These are phyloP conservation scores for Diplotaxis tenuifolia DNA, from an alignment of 345 rosid genomes.

Conservation along the genomic window DNA sequence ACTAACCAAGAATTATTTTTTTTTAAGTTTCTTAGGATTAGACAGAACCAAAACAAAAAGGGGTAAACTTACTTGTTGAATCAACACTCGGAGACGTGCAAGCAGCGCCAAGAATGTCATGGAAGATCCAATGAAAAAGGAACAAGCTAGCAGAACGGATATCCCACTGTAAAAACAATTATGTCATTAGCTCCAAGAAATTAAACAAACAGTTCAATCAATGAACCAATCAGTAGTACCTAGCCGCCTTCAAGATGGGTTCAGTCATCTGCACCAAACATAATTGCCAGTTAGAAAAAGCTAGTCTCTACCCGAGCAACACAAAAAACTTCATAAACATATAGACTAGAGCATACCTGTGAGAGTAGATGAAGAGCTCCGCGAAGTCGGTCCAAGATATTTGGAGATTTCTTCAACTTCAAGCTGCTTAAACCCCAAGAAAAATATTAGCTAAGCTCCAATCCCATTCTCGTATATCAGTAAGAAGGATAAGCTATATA, in stretches of 20 bases:
- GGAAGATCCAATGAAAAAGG: constrained; percentile 80
- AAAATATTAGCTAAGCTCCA: background rate
- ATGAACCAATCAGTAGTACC: constrained; percentile 37
- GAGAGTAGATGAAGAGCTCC: constrained; percentile 81
- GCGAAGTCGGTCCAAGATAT: constrained; percentile 69
- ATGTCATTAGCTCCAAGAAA: background rate
- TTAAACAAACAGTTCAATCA: background rate
- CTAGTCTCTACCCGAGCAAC: background rate
- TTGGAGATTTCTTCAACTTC: constrained; percentile 66
- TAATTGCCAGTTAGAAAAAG: constrained; percentile 9
- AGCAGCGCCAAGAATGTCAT: constrained; percentile 72
- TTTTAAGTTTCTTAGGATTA: background rate
- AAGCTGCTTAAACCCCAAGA: constrained; percentile 43
- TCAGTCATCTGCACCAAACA: constrained; percentile 75
- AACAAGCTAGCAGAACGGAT: constrained; percentile 74
- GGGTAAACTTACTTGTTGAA: constrained; percentile 73
- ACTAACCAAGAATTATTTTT: background rate
- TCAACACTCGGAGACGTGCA: constrained; percentile 79
- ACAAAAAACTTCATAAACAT: background rate
- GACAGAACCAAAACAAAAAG: background rate
- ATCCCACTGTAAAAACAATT: constrained; percentile 47
- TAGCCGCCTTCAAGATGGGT: constrained; percentile 86
- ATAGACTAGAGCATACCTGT: constrained; percentile 43
- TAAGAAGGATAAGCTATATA: constrained; percentile 3
- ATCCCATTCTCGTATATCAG: background rate